Base-by-base conservation (phyloP, 2,329 filamentous ascomycete species). In the Calonectria pauciramosa region DNA sequence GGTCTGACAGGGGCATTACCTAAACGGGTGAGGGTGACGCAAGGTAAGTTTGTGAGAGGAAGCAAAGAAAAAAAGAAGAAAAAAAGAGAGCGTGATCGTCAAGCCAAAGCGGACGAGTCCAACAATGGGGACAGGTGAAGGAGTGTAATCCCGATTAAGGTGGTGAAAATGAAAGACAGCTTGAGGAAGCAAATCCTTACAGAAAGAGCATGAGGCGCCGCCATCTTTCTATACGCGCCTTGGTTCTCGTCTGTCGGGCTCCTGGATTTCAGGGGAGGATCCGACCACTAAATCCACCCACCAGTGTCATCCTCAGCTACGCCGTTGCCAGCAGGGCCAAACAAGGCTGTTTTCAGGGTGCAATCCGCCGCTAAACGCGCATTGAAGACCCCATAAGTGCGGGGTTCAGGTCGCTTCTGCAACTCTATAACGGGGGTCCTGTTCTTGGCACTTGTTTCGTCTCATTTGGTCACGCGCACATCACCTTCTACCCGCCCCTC, bases 231-330 rank as follows among this genome's bases (percentile, higher is more conserved):
- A 38, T 18, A 63, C 4, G 20, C 16, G 38, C 8, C 32, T 23
- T 9, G 52, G 26, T 54, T 16, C 49, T 38, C 34, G 23, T n/a
- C 26, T 52, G 36, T 41, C 52, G 38, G n/a, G 23, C 36, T 63
- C 23, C 59, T 7, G 38, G 36, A n/a, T 65, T 32, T 65, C 60
- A 65, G 60, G 59, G 59, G 26, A 60, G 44, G 23, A 56, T 36
- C 66, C 52, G 51, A 23, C 44, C 44, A 47, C 44, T 47, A 13
- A 47, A 47, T 30, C 51, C 66, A 49, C 66, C 51, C 66, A 49
- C 66, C 23, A n/a, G 66, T 69, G 36, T 49, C 66, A 59, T 60
- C 66, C 26, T 69, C 66, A 60, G 52, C 38, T 69, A 26, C 30
- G 28, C 54, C 26, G 36, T 32, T 10, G 47, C 47, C 32, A 28